Conservation (phyloP, 257 asterid species). For the Penstemon davidsonii region DNA sequence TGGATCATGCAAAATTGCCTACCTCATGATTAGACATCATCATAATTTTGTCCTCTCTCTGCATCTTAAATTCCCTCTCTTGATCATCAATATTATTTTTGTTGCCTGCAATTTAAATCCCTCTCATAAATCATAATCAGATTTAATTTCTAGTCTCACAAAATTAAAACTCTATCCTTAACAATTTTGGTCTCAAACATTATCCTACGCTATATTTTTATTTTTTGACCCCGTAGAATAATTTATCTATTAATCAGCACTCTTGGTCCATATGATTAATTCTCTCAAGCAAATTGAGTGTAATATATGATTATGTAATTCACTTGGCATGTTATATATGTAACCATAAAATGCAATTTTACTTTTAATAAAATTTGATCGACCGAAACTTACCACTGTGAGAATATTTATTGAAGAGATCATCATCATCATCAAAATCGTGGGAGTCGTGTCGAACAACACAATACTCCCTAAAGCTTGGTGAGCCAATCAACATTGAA, state of each 20-base stretch:
- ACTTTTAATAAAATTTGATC: no score
- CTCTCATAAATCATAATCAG: neutral
- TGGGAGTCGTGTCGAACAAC: neutral
- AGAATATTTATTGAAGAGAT: neutral
- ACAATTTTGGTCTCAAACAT: no score
- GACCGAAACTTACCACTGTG: neutral
- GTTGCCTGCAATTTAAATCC: neutral
- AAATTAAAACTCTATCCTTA: neutral
- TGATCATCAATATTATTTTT: neutral
- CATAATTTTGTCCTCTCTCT: neutral
- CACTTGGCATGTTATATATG: no score
- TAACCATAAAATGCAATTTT: no score
- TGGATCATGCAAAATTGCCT: neutral
- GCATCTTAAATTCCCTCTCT: neutral
- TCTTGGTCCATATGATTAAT: no score
- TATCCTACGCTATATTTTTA: no score
- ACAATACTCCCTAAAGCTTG: constrained; percentile 1
- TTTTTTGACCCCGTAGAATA: no score
- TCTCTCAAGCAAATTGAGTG: no score
- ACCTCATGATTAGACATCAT: neutral
- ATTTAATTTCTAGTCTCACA: neutral
- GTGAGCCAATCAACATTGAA: neutral
- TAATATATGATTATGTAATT: neutral
- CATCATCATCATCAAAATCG: neutral
- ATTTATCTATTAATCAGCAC: no score